Conservation (phyloP, 352 stramenopile species). For the Globisporangium abappressorium region DNA sequence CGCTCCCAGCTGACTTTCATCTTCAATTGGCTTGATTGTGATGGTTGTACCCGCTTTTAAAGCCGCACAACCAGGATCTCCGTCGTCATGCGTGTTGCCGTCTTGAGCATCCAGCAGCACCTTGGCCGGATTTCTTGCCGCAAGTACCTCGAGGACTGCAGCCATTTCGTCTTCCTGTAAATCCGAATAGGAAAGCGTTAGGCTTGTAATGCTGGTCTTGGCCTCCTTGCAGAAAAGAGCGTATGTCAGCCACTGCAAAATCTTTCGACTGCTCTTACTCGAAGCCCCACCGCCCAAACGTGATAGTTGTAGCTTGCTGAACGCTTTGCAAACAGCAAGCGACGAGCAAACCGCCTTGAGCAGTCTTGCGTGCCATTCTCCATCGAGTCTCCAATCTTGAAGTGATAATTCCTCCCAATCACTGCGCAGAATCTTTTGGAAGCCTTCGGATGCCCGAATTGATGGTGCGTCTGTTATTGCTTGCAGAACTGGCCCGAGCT, state of each 20-base stretch:
- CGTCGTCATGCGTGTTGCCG: background rate
- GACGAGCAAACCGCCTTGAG: background rate
- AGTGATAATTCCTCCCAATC: background rate
- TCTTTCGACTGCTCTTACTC: background rate
- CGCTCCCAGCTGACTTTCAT: background rate
- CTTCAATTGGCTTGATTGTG: background rate
- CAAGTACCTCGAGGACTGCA: background rate
- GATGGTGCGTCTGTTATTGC: background rate
- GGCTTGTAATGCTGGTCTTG: no score
- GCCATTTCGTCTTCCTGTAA: background rate
- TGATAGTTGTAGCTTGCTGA: background rate
- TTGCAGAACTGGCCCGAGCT: background rate
- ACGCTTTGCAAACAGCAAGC: background rate
- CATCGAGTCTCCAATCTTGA: background rate
- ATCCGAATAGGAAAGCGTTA: no score
- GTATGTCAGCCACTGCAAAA: no score
- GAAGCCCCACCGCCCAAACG: background rate
- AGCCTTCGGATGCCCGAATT: background rate
- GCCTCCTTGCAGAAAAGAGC: no score
- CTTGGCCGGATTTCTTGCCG: background rate
- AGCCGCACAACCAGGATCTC: conserved; percentile 1
- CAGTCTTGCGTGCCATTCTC: background rate
- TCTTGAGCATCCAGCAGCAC: background rate
- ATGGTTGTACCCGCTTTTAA: background rate
- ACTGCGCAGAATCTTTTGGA: background rate